Percentiles rank a stretch among this genome's conserved stretches.
These are phyloP conservation scores for Globisporangium apiculatum DNA, from an alignment of 352 stramenopile genomes.

Conservation along the genomic window DNA sequence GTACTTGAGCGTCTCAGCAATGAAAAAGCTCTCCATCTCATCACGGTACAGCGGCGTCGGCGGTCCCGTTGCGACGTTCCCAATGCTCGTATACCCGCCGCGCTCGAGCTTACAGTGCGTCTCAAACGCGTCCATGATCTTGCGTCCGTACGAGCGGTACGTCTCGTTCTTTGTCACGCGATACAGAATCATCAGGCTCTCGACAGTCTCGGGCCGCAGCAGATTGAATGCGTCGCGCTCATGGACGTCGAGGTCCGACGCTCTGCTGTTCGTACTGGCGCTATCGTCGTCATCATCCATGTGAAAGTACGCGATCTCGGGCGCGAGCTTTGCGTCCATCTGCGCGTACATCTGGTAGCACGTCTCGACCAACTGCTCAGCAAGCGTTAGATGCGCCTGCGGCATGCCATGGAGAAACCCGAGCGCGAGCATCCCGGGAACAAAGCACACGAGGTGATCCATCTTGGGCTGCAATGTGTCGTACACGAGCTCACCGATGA, in stretches of 20 bases:
- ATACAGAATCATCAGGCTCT: constrained; percentile 90
- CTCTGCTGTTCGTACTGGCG: background rate
- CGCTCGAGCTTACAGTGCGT: constrained; percentile 56
- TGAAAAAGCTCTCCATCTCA: constrained; percentile 91
- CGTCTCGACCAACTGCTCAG: constrained; percentile 69
- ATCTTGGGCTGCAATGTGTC: constrained; percentile 57
- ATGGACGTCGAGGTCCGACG: constrained; percentile 48
- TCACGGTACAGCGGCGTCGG: constrained; percentile 37
- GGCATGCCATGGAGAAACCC: constrained; percentile 69
- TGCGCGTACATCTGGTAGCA: constrained; percentile 87
- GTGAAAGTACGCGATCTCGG: constrained; percentile 82
- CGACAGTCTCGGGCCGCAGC: constrained; percentile 88
- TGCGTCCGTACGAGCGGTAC: constrained; percentile 79
- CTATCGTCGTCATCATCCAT: constrained; percentile 26
- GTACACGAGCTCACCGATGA: constrained; percentile 63
- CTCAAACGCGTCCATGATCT: constrained; percentile 86
- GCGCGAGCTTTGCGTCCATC: constrained; percentile 77
- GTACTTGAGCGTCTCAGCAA: constrained; percentile 93
- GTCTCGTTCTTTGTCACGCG: constrained; percentile 85
- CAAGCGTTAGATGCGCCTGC: constrained; percentile 55
- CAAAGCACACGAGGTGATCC: constrained; percentile 90
- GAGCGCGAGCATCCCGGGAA: constrained; percentile 83
- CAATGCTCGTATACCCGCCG: constrained; percentile 59
- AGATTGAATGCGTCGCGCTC: constrained; percentile 71
- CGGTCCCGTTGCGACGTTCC: constrained; percentile 43